phyloP scores from a whole-genome alignment of 108 stramenopile species.

The Conticribra guillardii region DNA sequence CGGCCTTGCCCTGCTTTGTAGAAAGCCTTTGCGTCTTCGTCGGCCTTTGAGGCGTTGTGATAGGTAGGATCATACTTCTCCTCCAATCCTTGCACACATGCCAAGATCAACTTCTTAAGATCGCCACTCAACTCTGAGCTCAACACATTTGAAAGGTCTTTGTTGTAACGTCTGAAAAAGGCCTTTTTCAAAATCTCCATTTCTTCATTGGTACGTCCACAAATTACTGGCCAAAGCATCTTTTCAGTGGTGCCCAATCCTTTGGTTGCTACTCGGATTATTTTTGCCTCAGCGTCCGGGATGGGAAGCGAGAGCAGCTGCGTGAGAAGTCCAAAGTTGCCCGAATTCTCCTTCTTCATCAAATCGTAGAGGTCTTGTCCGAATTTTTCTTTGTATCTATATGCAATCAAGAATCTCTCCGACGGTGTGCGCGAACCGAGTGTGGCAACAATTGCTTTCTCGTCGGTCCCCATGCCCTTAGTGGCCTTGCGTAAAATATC shows the following conservation, averaged over 20 bases:
- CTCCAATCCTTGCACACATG: conserved; percentile 65
- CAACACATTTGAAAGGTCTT: conserved; percentile 61
- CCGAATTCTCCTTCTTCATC: conserved; percentile 68
- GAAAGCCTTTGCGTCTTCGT: conserved; percentile 66
- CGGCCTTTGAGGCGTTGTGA: conserved; percentile 66
- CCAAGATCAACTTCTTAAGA: conserved; percentile 50
- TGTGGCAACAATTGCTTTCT: conserved; percentile 53
- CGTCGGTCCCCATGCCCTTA: conserved; percentile 67
- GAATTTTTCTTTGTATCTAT: conserved; percentile 65
- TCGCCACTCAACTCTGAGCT: conserved; percentile 63
- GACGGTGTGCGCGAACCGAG: conserved; percentile 47
- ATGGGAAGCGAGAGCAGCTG: conserved; percentile 54
- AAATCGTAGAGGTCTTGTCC: conserved; percentile 52
- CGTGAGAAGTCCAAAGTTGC: conserved; percentile 61
- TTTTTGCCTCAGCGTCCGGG: conserved; percentile 67
- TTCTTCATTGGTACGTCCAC: conserved; percentile 70
- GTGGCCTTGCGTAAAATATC: conserved; percentile 26
- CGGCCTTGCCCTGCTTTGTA: conserved; percentile 63
- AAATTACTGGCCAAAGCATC: conserved; percentile 60
- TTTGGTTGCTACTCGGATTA: conserved; percentile 65
- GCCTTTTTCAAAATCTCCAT: conserved; percentile 69
- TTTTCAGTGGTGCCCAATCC: conserved; percentile 65
- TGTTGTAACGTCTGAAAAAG: conserved; percentile 69
- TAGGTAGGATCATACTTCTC: conserved; percentile 67
- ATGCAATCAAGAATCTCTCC: conserved; percentile 53